A percentile compares a stretch with the other conserved stretches of the same genome.
Evolutionary conservation across 805 yeast species (phyloP).

Genomic region (Teunomyces panamensis): DNA sequence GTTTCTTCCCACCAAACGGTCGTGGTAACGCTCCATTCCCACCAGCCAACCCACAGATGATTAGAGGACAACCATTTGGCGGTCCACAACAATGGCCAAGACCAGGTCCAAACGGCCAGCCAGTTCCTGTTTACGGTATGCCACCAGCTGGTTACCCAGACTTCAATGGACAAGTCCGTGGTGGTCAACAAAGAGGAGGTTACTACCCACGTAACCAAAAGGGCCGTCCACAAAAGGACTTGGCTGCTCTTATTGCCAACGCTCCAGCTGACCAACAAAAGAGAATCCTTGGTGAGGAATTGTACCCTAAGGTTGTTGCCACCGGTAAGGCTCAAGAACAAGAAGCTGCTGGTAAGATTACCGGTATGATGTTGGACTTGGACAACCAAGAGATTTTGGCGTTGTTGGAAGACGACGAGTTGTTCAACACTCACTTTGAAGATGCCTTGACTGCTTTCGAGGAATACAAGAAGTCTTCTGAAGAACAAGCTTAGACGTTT

Average conservation of each 20-base stretch:
- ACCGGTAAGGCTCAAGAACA: conserved; percentile 85
- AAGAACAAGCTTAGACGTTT: conserved; percentile 17
- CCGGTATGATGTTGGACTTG: conserved; percentile 98
- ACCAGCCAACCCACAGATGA: conserved; percentile 69
- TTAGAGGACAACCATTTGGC: conserved; percentile 69
- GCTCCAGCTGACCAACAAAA: conserved; percentile 89
- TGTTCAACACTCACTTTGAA: conserved; percentile 84
- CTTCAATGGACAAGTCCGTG: conserved; percentile 41
- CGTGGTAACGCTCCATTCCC: conserved; percentile 77
- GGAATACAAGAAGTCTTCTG: conserved; percentile 70
- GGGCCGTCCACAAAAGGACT: conserved; percentile 44
- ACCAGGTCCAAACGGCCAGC: conserved; percentile 82
- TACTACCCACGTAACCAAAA: conserved; percentile 44
- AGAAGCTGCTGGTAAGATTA: conserved; percentile 96
- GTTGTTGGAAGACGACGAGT: conserved; percentile 84
- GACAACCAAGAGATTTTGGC: conserved; percentile 87
- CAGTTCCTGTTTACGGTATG: conserved; percentile 76
- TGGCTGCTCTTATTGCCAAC: conserved; percentile 61
- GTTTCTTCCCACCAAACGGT: conserved; percentile 80
- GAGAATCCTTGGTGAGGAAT: conserved; percentile 96
- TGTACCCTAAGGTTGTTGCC: conserved; percentile 87
- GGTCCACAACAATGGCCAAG: conserved; percentile 69
- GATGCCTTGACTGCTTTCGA: conserved; percentile 95
- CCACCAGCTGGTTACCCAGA: conserved; percentile 73
- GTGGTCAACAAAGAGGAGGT: conserved; percentile 55